Evolutionary conservation across 495 filamentous ascomycete genomes (phyloP).

Genomic region (Lentithecium fluviatile): DNA sequence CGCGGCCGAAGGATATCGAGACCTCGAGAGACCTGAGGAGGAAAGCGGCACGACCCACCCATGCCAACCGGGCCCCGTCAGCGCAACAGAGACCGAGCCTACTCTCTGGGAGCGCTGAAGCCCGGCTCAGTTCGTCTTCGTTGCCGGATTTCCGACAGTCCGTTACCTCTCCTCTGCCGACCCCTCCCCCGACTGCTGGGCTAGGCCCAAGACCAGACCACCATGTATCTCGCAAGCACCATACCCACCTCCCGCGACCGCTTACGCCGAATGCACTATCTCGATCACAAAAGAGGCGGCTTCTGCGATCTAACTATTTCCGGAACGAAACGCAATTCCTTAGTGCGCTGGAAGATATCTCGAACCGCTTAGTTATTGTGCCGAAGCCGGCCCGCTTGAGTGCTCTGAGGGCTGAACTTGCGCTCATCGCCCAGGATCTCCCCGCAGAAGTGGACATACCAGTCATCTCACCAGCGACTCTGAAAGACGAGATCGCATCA

Average conservation of each 20-base stretch:
- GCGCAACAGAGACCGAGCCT: conserved; percentile 24
- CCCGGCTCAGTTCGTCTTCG: conserved; percentile 63
- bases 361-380: conserved; percentile 69
- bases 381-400: conserved; percentile 73
- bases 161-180: conserved; percentile 48
- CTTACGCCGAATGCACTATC: conserved; percentile 57
- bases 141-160: conserved; percentile 56
- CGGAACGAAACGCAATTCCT: conserved; percentile 70
- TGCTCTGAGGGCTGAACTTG: conserved; percentile 71
- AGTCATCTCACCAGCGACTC: conserved; percentile 66
- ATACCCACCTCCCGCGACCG: conserved; percentile 45
- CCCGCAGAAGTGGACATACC: conserved; percentile 77
- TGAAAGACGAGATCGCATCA: conserved; percentile 61
- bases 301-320: conserved; percentile 72
- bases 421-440: conserved; percentile 68
- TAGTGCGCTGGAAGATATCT: conserved; percentile 71
- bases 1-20: conserved; percentile 14
- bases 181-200: conserved; percentile 40
- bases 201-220: conserved; percentile 51
- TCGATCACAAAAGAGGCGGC: conserved; percentile 55
- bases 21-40: conserved; percentile 22
- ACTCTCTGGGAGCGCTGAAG: conserved; percentile 26
- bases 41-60: conserved; percentile 19
- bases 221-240: conserved; percentile 47
- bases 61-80: conserved; percentile 35